A percentile compares a stretch with the other conserved stretches of the same genome.
Evolutionary conservation across 2,329 filamentous ascomycete species (phyloP).

Genomic region (Phialemonium atrogriseum): DNA sequence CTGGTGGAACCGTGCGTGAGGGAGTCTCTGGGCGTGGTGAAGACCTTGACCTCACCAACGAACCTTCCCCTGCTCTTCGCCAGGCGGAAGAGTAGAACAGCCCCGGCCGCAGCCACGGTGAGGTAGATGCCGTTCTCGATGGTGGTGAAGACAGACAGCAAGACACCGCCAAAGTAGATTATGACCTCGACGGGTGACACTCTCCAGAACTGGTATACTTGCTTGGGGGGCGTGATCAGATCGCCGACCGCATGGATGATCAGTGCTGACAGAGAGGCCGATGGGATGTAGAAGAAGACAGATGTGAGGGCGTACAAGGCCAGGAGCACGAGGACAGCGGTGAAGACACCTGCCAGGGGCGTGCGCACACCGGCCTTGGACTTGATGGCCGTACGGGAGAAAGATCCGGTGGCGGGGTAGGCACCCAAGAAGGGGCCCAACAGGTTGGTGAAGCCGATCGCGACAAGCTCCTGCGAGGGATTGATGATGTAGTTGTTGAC

Average conservation of each 20-base stretch:
- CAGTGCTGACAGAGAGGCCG: conserved; percentile 60
- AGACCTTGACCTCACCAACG: conserved; percentile 28
- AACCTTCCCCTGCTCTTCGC: conserved; percentile 39
- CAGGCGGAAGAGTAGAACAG: conserved; percentile 34
- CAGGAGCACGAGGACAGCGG: conserved; percentile 65
- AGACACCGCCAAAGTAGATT: conserved; percentile 67
- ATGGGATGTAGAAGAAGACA: conserved; percentile 77
- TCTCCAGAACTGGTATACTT: conserved; percentile 70
- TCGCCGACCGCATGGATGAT: conserved; percentile 81
- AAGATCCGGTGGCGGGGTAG: conserved; percentile 79
- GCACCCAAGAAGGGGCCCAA: conserved; percentile 86
- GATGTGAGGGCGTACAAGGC: conserved; percentile 70
- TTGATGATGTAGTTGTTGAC: conserved; percentile 97
- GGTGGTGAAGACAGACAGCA: conserved; percentile 42
- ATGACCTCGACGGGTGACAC: conserved; percentile 65
- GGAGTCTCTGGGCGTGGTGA: conserved; percentile 9
- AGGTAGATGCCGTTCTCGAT: conserved; percentile 44
- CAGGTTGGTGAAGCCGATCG: conserved; percentile 86
- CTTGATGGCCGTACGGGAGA: conserved; percentile 68
- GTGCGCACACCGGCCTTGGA: conserved; percentile 77
- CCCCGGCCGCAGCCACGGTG: conserved; percentile 33
- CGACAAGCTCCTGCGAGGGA: conserved; percentile 92
- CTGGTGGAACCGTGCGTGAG: conserved; percentile 4
- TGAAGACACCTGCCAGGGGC: conserved; percentile 70
- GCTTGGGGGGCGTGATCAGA: conserved; percentile 64